A percentile compares a stretch with the other conserved stretches of the same genome.
Conservation (phyloP, 2,329 filamentous ascomycete species). For the Claviceps monticola region DNA sequence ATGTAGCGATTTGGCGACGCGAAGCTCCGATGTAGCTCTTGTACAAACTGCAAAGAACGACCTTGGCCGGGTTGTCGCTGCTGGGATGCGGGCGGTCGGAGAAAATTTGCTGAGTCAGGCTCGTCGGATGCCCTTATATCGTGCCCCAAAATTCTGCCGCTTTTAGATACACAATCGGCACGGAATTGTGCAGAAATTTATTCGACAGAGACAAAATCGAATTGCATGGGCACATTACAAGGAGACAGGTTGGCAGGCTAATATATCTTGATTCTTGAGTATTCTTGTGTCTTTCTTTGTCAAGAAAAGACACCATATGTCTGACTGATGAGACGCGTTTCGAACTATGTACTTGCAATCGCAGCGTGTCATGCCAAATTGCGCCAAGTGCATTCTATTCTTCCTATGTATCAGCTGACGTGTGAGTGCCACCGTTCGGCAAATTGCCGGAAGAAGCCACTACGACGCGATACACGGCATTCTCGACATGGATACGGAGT, state of each 20-base stretch:
- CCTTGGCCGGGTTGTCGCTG: conserved; percentile 9
- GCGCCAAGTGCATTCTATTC: neutral
- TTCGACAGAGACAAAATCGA: neutral
- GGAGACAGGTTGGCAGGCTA: neutral
- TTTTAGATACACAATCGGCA: conserved; percentile 26
- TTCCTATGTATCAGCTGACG: neutral
- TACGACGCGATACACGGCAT: neutral
- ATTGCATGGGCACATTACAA: neutral
- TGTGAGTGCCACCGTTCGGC: neutral
- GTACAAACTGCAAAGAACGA: conserved; percentile 6
- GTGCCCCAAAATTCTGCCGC: conserved; percentile 23
- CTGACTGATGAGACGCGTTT: too few species aligned
- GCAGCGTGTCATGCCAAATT: neutral
- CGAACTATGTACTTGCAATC: neutral
- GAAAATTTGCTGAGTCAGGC: conserved; percentile 30
- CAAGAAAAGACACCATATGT: too few species aligned
- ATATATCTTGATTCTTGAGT: too few species aligned
- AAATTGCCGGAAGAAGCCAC: neutral
- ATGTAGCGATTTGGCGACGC: neutral
- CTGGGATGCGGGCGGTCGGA: conserved; percentile 20
- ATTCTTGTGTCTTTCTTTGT: too few species aligned
- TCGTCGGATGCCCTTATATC: conserved; percentile 24
- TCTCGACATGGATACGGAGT: too few species aligned
- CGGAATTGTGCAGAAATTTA: conserved; percentile 9
- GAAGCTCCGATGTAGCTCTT: conserved; percentile 2